A percentile compares a stretch with the other conserved stretches of the same genome.
Conservation (phyloP, 2,329 filamentous ascomycete species). For the Geosmithia flava region DNA sequence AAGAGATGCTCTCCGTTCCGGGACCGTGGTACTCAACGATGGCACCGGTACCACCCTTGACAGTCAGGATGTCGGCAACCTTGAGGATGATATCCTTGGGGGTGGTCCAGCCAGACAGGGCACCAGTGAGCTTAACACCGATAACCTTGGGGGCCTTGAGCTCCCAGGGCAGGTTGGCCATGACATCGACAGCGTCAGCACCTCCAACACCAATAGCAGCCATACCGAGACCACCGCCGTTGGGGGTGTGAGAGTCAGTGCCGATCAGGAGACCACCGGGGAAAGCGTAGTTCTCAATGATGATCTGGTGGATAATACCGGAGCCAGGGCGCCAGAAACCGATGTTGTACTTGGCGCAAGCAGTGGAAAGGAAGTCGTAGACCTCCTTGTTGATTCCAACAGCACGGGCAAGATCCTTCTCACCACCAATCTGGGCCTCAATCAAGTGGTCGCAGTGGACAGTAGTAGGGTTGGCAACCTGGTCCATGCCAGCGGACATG, state of each 20-base stretch:
- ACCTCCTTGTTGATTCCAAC: slow-evolving; percentile 97
- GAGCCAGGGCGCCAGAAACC: slow-evolving; percentile 99
- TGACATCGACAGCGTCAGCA: slow-evolving; percentile 96
- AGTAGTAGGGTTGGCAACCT: slow-evolving; percentile 85
- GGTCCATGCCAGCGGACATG: slow-evolving; percentile 97
- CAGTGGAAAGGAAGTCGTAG: slow-evolving; percentile 88
- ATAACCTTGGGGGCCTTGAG: slow-evolving; percentile 96
- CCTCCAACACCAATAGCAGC: slow-evolving; percentile 92
- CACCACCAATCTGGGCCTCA: slow-evolving; percentile 87
- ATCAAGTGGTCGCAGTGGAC: slow-evolving; percentile 99
- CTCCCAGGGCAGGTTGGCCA: slow-evolving; percentile 96
- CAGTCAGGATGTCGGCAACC: slow-evolving; percentile 90
- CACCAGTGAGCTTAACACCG: slow-evolving; percentile 86
- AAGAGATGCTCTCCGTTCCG: slow-evolving; percentile 61
- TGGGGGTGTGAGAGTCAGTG: slow-evolving; percentile 96
- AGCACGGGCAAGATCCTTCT: slow-evolving; percentile 86
- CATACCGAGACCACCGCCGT: slow-evolving; percentile 66
- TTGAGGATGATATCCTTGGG: slow-evolving; percentile 98
- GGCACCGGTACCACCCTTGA: slow-evolving; percentile 93
- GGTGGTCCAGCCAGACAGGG: slow-evolving; percentile 81
- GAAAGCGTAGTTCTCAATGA: slow-evolving; percentile 98
- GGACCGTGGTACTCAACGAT: slow-evolving; percentile 70
- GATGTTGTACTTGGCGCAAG: slow-evolving; percentile 99
- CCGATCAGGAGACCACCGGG: slow-evolving; percentile 95
- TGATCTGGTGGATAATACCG: slow-evolving; percentile 98